phyloP scores from a whole-genome alignment of 495 filamentous ascomycete species.

The Tuber umbilicatum region DNA sequence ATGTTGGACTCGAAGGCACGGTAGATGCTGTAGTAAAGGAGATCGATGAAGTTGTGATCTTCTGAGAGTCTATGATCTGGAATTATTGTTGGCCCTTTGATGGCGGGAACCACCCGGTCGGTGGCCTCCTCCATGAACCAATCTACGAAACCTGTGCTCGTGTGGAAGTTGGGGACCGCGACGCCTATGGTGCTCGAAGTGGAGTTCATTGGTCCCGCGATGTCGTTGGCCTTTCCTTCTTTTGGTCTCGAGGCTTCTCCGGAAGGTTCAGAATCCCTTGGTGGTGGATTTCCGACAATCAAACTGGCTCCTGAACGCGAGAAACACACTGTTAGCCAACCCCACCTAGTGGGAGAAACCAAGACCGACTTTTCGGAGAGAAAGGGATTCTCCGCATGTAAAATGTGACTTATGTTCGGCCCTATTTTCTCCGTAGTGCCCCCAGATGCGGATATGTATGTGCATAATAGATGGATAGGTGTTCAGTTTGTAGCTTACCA shows the following conservation, averaged over 20 bases:
- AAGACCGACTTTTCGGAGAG: not conserved
- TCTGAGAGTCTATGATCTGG: not conserved
- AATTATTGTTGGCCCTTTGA: not conserved
- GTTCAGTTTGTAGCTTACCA: not conserved
- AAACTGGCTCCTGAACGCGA: not conserved
- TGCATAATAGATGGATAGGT: not conserved
- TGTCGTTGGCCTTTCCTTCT: not conserved
- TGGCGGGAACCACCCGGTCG: not conserved
- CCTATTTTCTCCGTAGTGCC: not conserved
- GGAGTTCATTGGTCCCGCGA: not conserved
- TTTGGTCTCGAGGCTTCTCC: not conserved
- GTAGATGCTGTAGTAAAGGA: slow-evolving; percentile 27
- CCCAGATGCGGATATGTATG: not conserved
- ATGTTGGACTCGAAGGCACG: slow-evolving; percentile 22
- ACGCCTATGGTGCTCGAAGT: not conserved
- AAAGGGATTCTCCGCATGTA: not conserved
- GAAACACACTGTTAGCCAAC: not conserved
- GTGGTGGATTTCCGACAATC: not conserved
- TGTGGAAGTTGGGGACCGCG: not conserved
- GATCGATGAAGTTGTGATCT: slow-evolving; percentile 20
- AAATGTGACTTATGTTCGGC: not conserved
- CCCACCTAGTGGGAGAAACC: not conserved
- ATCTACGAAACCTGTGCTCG: not conserved
- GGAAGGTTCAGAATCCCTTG: not conserved
- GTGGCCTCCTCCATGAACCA: not conserved